These are phyloP conservation scores for Lipomyces yamadae DNA, from an alignment of 805 yeast species.

Conservation along the genomic window DNA sequence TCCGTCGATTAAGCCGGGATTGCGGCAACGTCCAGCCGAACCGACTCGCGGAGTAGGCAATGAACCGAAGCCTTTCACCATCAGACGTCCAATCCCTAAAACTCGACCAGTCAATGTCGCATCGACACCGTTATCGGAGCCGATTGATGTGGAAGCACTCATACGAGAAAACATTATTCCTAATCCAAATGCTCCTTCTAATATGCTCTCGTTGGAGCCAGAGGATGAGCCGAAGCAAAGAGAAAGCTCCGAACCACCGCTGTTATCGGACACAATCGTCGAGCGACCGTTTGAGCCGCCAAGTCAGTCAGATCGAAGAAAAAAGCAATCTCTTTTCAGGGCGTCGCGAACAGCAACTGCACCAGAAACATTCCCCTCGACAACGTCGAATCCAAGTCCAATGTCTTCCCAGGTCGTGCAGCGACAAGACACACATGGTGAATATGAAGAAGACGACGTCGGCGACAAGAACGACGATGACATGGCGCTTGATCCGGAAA, in stretches of 20 bases:
- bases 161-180: constrained; percentile 19
- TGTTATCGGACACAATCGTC: constrained; percentile 29
- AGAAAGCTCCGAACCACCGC: constrained; percentile 12
- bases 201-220: not conserved
- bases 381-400: not conserved
- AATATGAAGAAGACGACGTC: constrained; percentile 3
- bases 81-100: not conserved
- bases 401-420: not conserved
- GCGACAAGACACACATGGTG: constrained; percentile 7
- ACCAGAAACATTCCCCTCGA: not conserved
- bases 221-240: constrained; percentile 15
- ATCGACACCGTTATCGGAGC: constrained; percentile 9
- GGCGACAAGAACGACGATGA: constrained; percentile 35
- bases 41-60: not conserved
- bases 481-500: constrained; percentile 35
- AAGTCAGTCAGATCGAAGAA: not conserved
- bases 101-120: not conserved
- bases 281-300: constrained; percentile 26
- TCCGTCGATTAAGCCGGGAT: not conserved
- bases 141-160: constrained; percentile 23
- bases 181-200: not conserved
- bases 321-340: constrained; percentile 18
- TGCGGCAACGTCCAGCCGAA: not conserved
- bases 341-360: not conserved
- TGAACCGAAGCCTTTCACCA: not conserved